These are phyloP conservation scores for Neurospora sp. DNA, from an alignment of 495 filamentous ascomycete species.

Conservation along the genomic window DNA sequence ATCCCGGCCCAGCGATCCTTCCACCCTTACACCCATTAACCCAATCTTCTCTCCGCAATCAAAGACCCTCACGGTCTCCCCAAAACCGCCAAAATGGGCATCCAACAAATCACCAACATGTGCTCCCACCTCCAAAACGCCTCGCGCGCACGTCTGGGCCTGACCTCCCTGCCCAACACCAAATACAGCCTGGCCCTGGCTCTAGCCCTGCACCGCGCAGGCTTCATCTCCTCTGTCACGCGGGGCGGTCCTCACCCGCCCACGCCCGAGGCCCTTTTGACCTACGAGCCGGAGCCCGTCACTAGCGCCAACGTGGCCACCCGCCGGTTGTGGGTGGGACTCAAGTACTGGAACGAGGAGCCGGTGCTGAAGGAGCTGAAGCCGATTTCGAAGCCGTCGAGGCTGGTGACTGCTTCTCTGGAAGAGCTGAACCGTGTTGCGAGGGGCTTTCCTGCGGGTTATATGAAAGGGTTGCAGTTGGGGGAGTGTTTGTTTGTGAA, in stretches of 20 bases:
- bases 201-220: conserved; percentile 69
- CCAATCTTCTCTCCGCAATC: too few relatives aligned
- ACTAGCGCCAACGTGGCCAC: conserved; percentile 70
- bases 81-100: conserved; percentile 57
- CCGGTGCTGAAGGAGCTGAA: conserved; percentile 67
- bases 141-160: conserved; percentile 70
- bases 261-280: conserved; percentile 37
- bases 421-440: conserved; percentile 50
- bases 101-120: conserved; percentile 67
- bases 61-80: too few relatives aligned
- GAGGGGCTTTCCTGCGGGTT: conserved; percentile 52
- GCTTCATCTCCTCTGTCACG: conserved; percentile 74
- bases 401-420: conserved; percentile 55
- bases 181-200: conserved; percentile 70
- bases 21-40: too few relatives aligned
- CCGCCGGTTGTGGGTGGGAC: conserved; percentile 76
- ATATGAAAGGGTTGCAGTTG: conserved; percentile 62
- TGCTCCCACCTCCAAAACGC: conserved; percentile 95
- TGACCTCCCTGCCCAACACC: conserved; percentile 76
- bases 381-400: conserved; percentile 68
- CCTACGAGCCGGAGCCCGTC: conserved; percentile 44
- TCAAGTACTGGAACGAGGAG: conserved; percentile 88
- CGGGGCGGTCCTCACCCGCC: conserved; percentile 64
- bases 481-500: conserved; percentile 78
- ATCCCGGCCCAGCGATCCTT: too few relatives aligned